Evolutionary conservation across 129 eudicot species (phyloP), one percentile per base, ranked within the genome.

Genomic region (Flaveria trinervia): DNA sequence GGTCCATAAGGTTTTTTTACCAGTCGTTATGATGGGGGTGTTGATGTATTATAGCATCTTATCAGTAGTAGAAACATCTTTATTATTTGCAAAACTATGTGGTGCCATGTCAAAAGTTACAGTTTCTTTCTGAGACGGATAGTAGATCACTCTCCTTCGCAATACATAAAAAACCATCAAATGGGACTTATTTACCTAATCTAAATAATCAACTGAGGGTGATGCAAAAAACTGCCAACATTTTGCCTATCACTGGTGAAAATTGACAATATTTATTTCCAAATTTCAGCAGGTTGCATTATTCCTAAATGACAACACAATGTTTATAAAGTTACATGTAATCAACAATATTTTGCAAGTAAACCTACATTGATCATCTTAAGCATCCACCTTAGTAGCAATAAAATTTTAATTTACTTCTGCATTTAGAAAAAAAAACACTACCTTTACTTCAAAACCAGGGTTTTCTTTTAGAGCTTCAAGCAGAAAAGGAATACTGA

Each of bases 391-490:
- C 71, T 64, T 39, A 17, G 26, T n/a, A 66, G 16, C 50, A 54
- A 52, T 11, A 16, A 70, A 25, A 15, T 25, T 36, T 8, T 17
- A 51, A 52, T 20, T 43, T 5, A 65, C 48, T 81, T 75, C 51
- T 62, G 41, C 65, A 28, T 44, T 23, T 51, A 67, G 41, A 69
- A 13, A 43, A 13, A 43, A 30, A 73, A 10, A 14, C 14, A 45
- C 17, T 82, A 94, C 99, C 90, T 91, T 91, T 10, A 94, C 87
- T 73, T 84, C 81, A 80, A 89, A 91, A 67, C 82, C 87, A 69
- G 97, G 99, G 80, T 89, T 84, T 61, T 89, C 94, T 50, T 82
- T 83, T 9, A 89, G 77, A 78, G 96, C 93, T 82, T 86, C 83
- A 28, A 85, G 81, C 62, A 94, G 79, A 79, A 79, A 85, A 56